Conservation (phyloP, 768 basidiomycete species). For the Rhodosporidiobolus odoratus region DNA sequence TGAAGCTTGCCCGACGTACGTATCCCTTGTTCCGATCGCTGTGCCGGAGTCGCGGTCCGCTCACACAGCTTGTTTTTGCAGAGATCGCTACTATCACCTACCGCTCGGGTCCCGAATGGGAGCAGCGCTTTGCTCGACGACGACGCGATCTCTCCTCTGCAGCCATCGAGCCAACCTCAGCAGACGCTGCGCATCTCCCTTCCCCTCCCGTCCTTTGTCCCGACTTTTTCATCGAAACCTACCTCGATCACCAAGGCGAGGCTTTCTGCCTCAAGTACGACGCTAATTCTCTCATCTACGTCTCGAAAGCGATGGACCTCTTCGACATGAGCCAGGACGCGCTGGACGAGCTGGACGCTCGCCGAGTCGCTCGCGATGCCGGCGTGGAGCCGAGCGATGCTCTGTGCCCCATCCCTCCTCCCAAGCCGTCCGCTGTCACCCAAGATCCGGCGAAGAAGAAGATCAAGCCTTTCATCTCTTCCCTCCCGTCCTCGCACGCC, state of each 20-base stretch:
- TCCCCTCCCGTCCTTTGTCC: conserved; percentile 75
- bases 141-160: conserved; percentile 45
- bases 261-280: conserved; percentile 98
- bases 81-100: conserved; percentile 99
- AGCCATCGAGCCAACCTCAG: background rate
- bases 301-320: conserved; percentile 98
- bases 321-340: conserved; percentile 87
- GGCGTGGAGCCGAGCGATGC: conserved; percentile 11
- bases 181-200: conserved; percentile 17
- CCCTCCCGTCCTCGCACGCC: conserved; percentile 42
- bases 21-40: conserved; percentile 12
- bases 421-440: conserved; percentile 39
- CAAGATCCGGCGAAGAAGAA: conserved; percentile 34
- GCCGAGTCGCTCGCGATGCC: conserved; percentile 14
- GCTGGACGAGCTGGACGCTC: conserved; percentile 58
- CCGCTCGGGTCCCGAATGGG: conserved; percentile 98
- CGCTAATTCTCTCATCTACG: conserved; percentile 96
- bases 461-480: conserved; percentile 47
- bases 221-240: conserved; percentile 97
- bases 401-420: conserved; percentile 42
- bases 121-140: conserved; percentile 87
- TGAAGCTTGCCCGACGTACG: conserved; percentile 95
- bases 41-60: no score
- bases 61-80: conserved; percentile 45
- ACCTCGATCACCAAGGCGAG: conserved; percentile 78